Conservation (phyloP, 306 rosid genomes). For the Mimosa pudica region DNA sequence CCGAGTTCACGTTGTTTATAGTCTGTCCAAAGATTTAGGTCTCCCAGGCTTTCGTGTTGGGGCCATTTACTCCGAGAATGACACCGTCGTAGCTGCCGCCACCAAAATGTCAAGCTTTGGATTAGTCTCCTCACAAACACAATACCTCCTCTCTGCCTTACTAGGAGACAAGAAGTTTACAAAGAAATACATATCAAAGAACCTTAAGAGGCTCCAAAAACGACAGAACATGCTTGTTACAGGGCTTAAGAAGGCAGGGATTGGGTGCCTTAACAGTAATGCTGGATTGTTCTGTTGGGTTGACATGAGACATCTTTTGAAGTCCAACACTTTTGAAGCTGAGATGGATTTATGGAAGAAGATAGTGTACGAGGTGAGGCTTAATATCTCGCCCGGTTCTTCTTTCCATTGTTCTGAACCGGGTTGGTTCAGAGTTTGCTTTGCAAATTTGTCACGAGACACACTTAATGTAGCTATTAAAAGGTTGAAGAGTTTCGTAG, state of each 20-base stretch:
- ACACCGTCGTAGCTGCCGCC: constrained; percentile 61
- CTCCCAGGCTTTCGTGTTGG: constrained; percentile 87
- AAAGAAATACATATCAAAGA: constrained; percentile 52
- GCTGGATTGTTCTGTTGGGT: constrained; percentile 87
- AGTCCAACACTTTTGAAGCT: constrained; percentile 60
- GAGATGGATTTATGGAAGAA: constrained; percentile 86
- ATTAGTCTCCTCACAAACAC: constrained; percentile 75
- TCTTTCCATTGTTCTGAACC: constrained; percentile 84
- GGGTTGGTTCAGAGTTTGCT: constrained; percentile 85
- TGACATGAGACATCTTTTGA: constrained; percentile 64
- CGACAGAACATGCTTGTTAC: constrained; percentile 55
- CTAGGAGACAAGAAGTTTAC: constrained; percentile 70
- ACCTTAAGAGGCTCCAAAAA: constrained; percentile 58
- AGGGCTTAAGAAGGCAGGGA: constrained; percentile 59
- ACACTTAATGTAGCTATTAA: constrained; percentile 67
- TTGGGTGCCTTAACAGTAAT: constrained; percentile 64
- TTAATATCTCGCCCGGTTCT: constrained; percentile 77
- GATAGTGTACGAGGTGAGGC: constrained; percentile 63
- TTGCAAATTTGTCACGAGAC: constrained; percentile 70
- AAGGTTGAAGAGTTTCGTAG: constrained; percentile 55
- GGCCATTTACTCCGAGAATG: constrained; percentile 67
- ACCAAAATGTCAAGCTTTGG: constrained; percentile 95
- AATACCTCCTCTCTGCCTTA: constrained; percentile 69
- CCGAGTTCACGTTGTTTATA: constrained; percentile 73
- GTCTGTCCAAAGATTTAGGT: constrained; percentile 89